These are phyloP conservation scores for Yarrowia alimentaria DNA, from an alignment of 805 yeast species.

Conservation along the genomic window DNA sequence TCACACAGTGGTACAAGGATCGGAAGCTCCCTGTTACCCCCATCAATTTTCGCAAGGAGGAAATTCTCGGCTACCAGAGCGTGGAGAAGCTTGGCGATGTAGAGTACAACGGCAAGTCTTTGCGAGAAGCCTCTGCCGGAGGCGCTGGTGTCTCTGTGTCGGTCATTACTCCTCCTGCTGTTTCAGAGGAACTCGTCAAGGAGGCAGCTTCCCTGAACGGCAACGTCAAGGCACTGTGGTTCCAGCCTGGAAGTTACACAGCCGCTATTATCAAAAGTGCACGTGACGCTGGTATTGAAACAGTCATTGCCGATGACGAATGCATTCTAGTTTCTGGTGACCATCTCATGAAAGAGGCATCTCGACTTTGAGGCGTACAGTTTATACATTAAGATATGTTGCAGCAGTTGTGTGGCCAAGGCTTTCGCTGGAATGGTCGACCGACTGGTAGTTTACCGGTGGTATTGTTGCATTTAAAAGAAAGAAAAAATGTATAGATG, in stretches of 20 bases:
- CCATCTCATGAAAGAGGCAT: constrained; percentile 2
- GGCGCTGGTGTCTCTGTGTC: constrained; percentile 51
- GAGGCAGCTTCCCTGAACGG: constrained; percentile 40
- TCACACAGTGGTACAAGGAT: constrained; percentile 62
- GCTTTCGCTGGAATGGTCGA: too few relatives aligned
- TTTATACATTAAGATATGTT: background rate
- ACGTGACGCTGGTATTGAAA: constrained; percentile 28
- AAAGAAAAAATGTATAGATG: too few relatives aligned
- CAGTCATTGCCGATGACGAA: constrained; percentile 46
- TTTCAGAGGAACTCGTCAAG: constrained; percentile 49
- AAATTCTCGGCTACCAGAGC: constrained; percentile 49
- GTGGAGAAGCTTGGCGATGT: constrained; percentile 34
- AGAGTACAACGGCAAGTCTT: constrained; percentile 28
- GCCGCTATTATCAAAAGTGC: constrained; percentile 45
- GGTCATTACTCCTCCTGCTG: constrained; percentile 72
- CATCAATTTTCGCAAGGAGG: constrained; percentile 56
- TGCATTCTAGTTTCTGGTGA: constrained; percentile 75
- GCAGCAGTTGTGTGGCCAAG: too few relatives aligned
- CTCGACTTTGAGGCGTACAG: background rate
- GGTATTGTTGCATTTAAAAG: too few relatives aligned
- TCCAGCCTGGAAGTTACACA: constrained; percentile 79
- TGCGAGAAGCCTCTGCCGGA: constrained; percentile 31
- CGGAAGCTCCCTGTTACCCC: constrained; percentile 62
- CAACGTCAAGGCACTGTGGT: constrained; percentile 63
- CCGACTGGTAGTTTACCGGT: too few relatives aligned